Evolutionary conservation across 345 rosid genomes (phyloP).

Genomic region (Hypericum androsaemum): DNA sequence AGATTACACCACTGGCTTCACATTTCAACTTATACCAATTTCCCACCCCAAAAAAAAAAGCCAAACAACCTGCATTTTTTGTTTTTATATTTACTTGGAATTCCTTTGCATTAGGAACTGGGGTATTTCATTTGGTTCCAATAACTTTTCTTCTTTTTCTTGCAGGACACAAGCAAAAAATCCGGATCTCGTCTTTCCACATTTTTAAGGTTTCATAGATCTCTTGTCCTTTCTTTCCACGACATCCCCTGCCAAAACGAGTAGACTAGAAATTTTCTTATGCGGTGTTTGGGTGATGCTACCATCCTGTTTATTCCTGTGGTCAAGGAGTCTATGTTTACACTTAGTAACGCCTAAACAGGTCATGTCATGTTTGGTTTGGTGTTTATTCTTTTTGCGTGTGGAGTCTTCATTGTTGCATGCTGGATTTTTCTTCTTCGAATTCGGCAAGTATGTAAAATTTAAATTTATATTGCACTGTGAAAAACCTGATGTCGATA

Average conservation of each 20-base stretch:
- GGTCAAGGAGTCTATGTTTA: no score
- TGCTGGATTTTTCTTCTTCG: constrained; percentile 2
- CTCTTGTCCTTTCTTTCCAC: not conserved
- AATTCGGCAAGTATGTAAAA: no score
- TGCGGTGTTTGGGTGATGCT: not conserved
- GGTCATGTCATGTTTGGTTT: no score
- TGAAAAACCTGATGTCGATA: no score
- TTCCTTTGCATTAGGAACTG: not conserved
- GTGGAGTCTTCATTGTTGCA: not conserved
- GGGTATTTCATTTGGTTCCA: not conserved
- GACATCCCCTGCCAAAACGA: not conserved
- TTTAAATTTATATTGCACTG: no score
- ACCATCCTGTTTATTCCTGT: no score
- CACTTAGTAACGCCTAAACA: no score
- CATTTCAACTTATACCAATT: not conserved
- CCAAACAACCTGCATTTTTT: no score
- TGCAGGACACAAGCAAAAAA: constrained; percentile 93
- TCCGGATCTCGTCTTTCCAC: constrained; percentile 86
- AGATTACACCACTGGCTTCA: not conserved
- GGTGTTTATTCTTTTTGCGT: constrained; percentile 1
- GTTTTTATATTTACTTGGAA: no score
- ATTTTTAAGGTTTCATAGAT: constrained; percentile 67
- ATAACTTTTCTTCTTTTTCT: constrained; percentile 9
- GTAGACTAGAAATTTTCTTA: not conserved
- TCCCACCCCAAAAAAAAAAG: no score